A percentile compares a stretch with the other conserved stretches of the same genome.
Conservation (phyloP, 805 yeast species). For the Zygosaccharomyces rouxii region DNA sequence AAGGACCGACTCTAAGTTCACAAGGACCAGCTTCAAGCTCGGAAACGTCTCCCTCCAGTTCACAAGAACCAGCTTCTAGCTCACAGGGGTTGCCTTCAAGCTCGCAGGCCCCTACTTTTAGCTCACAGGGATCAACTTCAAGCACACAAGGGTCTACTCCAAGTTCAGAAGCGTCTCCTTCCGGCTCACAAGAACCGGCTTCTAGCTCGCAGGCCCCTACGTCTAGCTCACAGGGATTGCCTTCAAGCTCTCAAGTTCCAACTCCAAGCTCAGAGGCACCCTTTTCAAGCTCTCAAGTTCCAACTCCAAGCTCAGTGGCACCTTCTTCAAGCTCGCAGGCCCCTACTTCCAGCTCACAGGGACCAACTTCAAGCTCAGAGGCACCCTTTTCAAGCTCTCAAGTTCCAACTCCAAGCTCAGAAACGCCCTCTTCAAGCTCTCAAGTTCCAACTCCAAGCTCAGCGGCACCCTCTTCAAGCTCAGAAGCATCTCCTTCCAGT, state of each 20-base stretch:
- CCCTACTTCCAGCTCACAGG: neutral
- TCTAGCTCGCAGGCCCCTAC: neutral
- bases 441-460: neutral
- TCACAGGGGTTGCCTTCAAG: neutral
- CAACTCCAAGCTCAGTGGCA: neutral
- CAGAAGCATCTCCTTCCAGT: neutral
- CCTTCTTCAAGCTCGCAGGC: neutral
- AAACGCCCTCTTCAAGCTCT: neutral
- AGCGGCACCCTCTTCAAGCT: neutral
- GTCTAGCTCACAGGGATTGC: neutral
- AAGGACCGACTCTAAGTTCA: neutral
- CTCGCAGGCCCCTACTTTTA: neutral
- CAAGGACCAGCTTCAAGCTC: constrained; percentile 1
- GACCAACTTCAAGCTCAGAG: neutral
- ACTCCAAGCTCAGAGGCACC: neutral
- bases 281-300: neutral
- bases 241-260: constrained; percentile 1
- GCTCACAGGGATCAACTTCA: neutral
- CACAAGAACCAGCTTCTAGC: neutral
- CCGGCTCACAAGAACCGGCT: neutral
- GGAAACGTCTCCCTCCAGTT: neutral
- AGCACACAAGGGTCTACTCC: neutral
- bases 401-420: neutral
- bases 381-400: neutral
- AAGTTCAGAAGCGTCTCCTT: neutral